These are phyloP conservation scores for Yamadazyma membranifaciens DNA, from an alignment of 1,139 yeast genomes.

Conservation along the genomic window DNA sequence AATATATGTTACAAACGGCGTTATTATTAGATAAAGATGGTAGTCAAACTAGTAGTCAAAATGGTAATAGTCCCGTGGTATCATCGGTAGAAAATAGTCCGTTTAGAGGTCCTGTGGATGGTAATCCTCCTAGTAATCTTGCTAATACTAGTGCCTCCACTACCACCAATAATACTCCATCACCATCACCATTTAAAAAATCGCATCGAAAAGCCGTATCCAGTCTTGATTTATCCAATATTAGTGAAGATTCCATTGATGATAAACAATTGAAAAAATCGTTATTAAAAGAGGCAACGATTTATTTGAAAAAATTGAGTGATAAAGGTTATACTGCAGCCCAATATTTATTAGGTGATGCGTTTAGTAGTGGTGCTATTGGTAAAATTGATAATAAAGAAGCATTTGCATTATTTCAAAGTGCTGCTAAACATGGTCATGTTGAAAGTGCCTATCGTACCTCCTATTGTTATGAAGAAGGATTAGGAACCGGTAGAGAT, in stretches of 20 bases:
- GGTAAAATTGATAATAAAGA: constrained; percentile 81
- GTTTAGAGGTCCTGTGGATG: constrained; percentile 16
- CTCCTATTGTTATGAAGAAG: constrained; percentile 89
- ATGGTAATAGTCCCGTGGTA: constrained; percentile 10
- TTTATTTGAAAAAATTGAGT: constrained; percentile 66
- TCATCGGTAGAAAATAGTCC: constrained; percentile 27
- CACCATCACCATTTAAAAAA: constrained; percentile 4
- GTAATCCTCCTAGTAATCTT: neutral
- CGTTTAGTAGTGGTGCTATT: constrained; percentile 80
- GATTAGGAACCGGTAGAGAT: constrained; percentile 88
- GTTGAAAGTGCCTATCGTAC: constrained; percentile 89
- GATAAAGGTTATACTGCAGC: constrained; percentile 88
- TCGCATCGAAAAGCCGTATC: constrained; percentile 16
- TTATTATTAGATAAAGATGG: constrained; percentile 45
- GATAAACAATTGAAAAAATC: constrained; percentile 41
- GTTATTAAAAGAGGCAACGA: constrained; percentile 73
- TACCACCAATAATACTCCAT: constrained; percentile 4
- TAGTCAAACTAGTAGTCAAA: constrained; percentile 7
- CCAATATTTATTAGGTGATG: constrained; percentile 87
- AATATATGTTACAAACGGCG: constrained; percentile 86
- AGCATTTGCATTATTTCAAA: constrained; percentile 72
- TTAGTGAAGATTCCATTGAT: constrained; percentile 19
- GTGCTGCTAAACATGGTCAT: constrained; percentile 93
- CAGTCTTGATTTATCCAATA: constrained; percentile 21
- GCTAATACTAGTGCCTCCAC: too few relatives aligned